phyloP scores from a whole-genome alignment of 495 filamentous ascomycete species.

The Clavariopsis aquatica region DNA sequence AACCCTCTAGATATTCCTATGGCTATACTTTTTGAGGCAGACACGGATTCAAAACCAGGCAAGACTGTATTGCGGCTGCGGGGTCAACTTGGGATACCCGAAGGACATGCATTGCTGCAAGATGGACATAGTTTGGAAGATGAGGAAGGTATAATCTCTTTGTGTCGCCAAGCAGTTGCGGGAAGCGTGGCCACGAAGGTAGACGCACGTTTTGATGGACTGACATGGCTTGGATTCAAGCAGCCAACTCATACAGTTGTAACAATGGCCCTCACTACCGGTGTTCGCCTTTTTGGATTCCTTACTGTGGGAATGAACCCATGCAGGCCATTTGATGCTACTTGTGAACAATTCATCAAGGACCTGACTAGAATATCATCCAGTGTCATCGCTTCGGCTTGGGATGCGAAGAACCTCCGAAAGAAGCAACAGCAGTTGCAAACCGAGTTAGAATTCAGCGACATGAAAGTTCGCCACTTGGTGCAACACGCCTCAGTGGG shows the following conservation, averaged over 20 bases:
- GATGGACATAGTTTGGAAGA: slow-evolving; percentile 1
- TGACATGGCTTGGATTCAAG: neutral
- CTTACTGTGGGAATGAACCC: neutral
- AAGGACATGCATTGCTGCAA: neutral
- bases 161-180: neutral
- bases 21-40: neutral
- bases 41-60: neutral
- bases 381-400: neutral
- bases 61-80: neutral
- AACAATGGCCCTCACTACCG: neutral
- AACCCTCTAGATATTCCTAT: neutral
- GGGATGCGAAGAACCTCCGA: neutral
- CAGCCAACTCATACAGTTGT: neutral
- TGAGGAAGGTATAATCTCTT: neutral
- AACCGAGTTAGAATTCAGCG: neutral
- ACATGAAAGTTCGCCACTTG: slow-evolving; percentile 2
- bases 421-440: neutral
- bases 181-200: neutral
- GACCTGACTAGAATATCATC: neutral
- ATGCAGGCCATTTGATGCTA: neutral
- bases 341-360: neutral
- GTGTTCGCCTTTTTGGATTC: neutral
- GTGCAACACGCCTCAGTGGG: neutral
- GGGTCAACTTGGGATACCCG: neutral
- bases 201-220: neutral